Base-by-base conservation (phyloP, 148 eudicot genomes). In the Rhododendron molle region DNA sequence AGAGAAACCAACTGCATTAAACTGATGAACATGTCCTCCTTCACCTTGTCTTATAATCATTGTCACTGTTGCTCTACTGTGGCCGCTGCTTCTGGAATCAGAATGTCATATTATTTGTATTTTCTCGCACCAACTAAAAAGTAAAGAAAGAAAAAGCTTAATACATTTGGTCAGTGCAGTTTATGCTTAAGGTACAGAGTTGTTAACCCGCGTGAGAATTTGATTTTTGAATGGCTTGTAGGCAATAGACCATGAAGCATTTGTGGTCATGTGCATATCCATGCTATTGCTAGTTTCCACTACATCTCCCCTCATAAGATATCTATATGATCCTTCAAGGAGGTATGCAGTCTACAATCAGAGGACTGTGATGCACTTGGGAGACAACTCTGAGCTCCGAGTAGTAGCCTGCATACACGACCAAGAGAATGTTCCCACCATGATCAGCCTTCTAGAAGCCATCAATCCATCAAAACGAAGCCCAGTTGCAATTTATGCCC, bases 401-500 rank as follows among this genome's bases (percentile, higher is more conserved):
- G 58, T 85, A 7, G 62, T 80, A 47, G 65, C 82, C 36, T 85
- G 87, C 47, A 52, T 81, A 44, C 78, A 85, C 13, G 78, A 80
- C 67, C 83, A 85, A 30, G 87, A 85, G 49, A 36, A 85, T n/a
- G 78, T 85, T 9, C 62, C 76, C 26, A 62, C 83, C 43, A 60
- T 58, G 46, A 81, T 85, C 83, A 79, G 56, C 26, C 74, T 85
- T 32, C 83, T 85, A 28, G 83, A 85, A 85, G 87, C 87, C 18
- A 85, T 85, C 12, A 85, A 80, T 47, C 87, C 87, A 23, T 78
- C 87, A 8, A 67, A 65, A 85, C 40, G 83, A 47, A 85, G 83
- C 87, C 87, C 87, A 3, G 47, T 85, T 28, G 65, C 46, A 13
- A 32, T 67, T 34, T 85, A 85, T 50, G 78, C 78, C 77, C 78